Conservation (phyloP, 1,284 basidiomycete species). For the Sanghuangporus baumii region DNA sequence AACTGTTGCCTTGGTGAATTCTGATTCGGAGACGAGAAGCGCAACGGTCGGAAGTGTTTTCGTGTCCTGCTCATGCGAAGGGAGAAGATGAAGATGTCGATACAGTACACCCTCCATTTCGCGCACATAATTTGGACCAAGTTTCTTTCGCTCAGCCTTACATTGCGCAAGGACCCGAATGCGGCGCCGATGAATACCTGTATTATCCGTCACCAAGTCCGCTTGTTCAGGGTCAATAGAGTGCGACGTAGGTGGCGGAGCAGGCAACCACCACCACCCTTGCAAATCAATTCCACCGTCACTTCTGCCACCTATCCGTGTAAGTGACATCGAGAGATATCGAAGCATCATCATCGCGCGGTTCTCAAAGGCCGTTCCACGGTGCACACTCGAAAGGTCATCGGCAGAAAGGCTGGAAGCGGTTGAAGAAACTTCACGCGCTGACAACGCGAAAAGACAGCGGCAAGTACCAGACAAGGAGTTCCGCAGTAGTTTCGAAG, state of each 20-base stretch:
- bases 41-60: constrained; percentile 47
- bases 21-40: constrained; percentile 69
- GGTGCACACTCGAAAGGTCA: constrained; percentile 33
- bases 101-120: constrained; percentile 84
- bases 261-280: constrained; percentile 89
- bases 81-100: constrained; percentile 29
- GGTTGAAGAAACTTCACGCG: neutral
- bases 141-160: constrained; percentile 80
- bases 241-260: neutral
- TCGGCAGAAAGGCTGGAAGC: neutral
- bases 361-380: constrained; percentile 74
- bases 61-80: constrained; percentile 11
- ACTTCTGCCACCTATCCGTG: constrained; percentile 70
- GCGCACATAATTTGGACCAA: constrained; percentile 74
- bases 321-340: constrained; percentile 73
- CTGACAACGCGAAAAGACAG: too few relatives aligned
- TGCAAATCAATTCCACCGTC: constrained; percentile 88
- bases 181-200: constrained; percentile 30
- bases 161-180: constrained; percentile 84
- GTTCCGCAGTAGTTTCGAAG: neutral
- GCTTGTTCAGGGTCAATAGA: neutral
- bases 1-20: constrained; percentile 66
- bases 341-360: constrained; percentile 60
- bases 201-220: neutral
- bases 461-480: neutral